Conservation (phyloP, 2,329 filamentous ascomycete species). For the Venturiaceae sp. region DNA sequence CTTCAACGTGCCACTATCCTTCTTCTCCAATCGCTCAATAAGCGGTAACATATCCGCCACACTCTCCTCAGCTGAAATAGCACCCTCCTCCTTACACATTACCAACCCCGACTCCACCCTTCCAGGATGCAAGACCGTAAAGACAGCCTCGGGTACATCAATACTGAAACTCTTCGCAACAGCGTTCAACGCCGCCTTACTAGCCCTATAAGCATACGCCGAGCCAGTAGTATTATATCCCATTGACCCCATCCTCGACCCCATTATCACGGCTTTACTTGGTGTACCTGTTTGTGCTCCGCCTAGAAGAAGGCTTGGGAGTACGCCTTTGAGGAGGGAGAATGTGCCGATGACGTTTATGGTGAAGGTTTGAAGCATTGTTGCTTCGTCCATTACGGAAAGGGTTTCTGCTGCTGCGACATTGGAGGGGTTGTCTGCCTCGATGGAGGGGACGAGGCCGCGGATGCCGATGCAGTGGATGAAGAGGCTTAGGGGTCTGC, state of each 20-base stretch:
- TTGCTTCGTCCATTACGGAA: slow-evolving; percentile 27
- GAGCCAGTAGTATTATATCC: slow-evolving; percentile 28
- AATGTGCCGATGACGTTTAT: slow-evolving; percentile 35
- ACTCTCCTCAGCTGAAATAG: slow-evolving; percentile 31
- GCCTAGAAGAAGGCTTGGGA: slow-evolving; percentile 21
- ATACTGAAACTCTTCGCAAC: slow-evolving; percentile 33
- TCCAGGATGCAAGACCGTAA: slow-evolving; percentile 34
- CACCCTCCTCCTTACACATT: slow-evolving; percentile 33
- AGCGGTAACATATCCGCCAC: slow-evolving; percentile 26
- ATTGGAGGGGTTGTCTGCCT: slow-evolving; percentile 17
- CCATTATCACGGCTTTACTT: slow-evolving; percentile 31
- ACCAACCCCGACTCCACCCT: slow-evolving; percentile 36
- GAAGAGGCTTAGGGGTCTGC: slow-evolving; percentile 24
- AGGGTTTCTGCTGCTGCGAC: slow-evolving; percentile 32
- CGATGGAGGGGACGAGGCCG: slow-evolving; percentile 27
- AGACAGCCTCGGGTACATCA: slow-evolving; percentile 32
- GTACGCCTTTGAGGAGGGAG: slow-evolving; percentile 24
- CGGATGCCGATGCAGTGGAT: slow-evolving; percentile 36
- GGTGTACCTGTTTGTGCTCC: neutral
- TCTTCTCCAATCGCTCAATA: slow-evolving; percentile 21
- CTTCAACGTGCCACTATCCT: slow-evolving; percentile 29
- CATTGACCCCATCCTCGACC: slow-evolving; percentile 35
- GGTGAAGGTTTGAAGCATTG: slow-evolving; percentile 27
- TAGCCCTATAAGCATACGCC: slow-evolving; percentile 37
- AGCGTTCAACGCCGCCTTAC: slow-evolving; percentile 37